Evolutionary conservation across 2,329 filamentous ascomycete genomes (phyloP), one percentile per base, ranked within the genome.

Genomic region (Neoarthrinium moseri): DNA sequence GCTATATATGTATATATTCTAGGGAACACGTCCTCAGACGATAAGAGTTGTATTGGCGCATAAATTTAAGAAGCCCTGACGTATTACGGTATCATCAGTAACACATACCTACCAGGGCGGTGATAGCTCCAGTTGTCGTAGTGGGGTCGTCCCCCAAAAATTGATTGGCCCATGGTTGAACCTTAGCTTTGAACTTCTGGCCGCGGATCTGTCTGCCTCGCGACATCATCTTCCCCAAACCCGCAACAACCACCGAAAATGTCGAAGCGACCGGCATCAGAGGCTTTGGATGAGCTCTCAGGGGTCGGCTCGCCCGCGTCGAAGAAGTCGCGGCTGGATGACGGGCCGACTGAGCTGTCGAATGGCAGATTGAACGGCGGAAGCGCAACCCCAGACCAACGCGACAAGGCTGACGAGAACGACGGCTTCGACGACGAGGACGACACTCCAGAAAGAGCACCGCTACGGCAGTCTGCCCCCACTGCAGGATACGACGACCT

Each of bases 401-500:
- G 61, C 20, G 61, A 63, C 10, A 56, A 61, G 4, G 58, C 56
- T 11, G 52, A 51, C 8, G 54, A 58, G 6, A 67, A 68, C 5
- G 71, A 70, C 17, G 57, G 58, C 29, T 70, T 72, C 5, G 65
- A 69, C 23, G 68, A 69, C n/a, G 64, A 67, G 5, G 65, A 67
- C 21, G 59, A 66, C 26, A 59, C 62, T 37, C 57, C 63, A 47
- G 29, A 58, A 42, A 63, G 64, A 32, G 75, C 69, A n/a, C 74
- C 78, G 17, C 73, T 74, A 54, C 83, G 89, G 53, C 91, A 96
- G 65, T 75, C 76, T 40, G 89, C 86, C 35, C 91, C 92, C 13
- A 81, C 88, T 26, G 87, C 87, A 64, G 92, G 92, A 51, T 99
- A 96, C 72, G 86, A 87, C 59, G 92, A 99, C 66, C 83, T 99